A percentile compares a stretch with the other conserved stretches of the same genome.
phyloP scores from a whole-genome alignment of 768 basidiomycete species.

The Collybiopsis confluens region DNA sequence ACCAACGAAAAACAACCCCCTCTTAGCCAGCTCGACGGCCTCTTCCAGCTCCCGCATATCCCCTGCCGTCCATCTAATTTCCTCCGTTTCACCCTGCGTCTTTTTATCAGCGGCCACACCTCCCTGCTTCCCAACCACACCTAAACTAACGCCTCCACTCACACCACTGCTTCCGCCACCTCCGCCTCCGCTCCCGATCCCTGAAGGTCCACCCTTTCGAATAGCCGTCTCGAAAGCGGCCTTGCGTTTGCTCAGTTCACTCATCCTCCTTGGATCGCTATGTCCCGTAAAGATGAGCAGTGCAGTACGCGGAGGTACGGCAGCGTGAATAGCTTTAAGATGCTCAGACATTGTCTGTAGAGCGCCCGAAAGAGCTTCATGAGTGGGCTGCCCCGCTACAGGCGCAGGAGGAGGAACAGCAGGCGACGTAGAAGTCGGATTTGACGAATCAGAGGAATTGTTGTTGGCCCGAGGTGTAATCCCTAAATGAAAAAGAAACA shows the following conservation, averaged over 20 bases:
- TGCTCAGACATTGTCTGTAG: conserved; percentile 56
- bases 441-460: neutral
- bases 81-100: too few species aligned
- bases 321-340: conserved; percentile 55
- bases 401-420: conserved; percentile 28
- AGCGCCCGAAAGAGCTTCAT: conserved; percentile 28
- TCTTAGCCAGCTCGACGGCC: conserved; percentile 72
- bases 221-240: conserved; percentile 66
- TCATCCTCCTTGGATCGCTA: conserved; percentile 81
- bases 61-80: conserved; percentile 55
- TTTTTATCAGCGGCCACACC: too few species aligned
- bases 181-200: conserved; percentile 14
- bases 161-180: too few species aligned
- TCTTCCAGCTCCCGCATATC: conserved; percentile 80
- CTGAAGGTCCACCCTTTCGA: conserved; percentile 49
- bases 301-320: conserved; percentile 77
- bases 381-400: conserved; percentile 25
- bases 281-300: conserved; percentile 87
- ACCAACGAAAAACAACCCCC: conserved; percentile 80
- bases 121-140: too few species aligned
- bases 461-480: neutral
- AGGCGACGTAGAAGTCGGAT: conserved; percentile 50
- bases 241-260: conserved; percentile 65
- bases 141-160: too few species aligned
- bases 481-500: too few species aligned